Evolutionary conservation across 1,139 yeast genomes (phyloP).

Genomic region (Yamadazyma songkhlaensis): DNA sequence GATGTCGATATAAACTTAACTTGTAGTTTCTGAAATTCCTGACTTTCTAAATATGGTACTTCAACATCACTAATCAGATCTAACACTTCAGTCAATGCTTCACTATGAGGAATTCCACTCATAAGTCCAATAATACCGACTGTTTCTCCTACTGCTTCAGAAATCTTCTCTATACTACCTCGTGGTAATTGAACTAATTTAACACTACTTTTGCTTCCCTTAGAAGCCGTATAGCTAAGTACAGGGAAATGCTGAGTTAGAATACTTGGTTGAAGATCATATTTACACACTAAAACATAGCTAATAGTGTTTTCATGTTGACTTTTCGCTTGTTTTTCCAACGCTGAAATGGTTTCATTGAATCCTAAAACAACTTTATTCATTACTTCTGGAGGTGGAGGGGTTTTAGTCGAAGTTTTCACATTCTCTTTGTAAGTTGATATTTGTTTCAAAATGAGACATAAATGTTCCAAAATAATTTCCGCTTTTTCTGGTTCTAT

Average conservation of each 20-base stretch:
- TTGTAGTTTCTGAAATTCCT: conserved; percentile 27
- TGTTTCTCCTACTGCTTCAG: conserved; percentile 25
- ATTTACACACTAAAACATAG: conserved; percentile 53
- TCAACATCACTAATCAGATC: conserved; percentile 34
- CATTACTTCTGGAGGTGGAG: conserved; percentile 29
- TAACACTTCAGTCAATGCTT: conserved; percentile 28
- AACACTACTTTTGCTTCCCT: conserved; percentile 24
- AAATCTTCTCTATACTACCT: conserved; percentile 38
- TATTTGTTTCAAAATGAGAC: conserved; percentile 33
- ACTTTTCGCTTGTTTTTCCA: conserved; percentile 47
- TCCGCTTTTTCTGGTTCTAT: conserved; percentile 36
- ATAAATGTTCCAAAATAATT: conserved; percentile 40
- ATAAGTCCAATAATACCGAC: conserved; percentile 27
- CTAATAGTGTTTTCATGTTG: conserved; percentile 18
- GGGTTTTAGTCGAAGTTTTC: conserved; percentile 16
- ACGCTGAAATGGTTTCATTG: conserved; percentile 48
- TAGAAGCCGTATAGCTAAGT: conserved; percentile 45
- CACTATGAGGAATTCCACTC: conserved; percentile 21
- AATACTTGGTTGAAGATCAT: conserved; percentile 49
- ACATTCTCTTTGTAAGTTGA: conserved; percentile 29
- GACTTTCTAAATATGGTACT: conserved; percentile 43
- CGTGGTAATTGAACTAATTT: conserved; percentile 53
- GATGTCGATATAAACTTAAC: conserved; percentile 37
- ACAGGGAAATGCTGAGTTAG: conserved; percentile 53
- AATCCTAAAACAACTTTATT: conserved; percentile 45